Conservation (phyloP, 2,329 filamentous ascomycete genomes). For the Aspergillus pseudotamarii region DNA sequence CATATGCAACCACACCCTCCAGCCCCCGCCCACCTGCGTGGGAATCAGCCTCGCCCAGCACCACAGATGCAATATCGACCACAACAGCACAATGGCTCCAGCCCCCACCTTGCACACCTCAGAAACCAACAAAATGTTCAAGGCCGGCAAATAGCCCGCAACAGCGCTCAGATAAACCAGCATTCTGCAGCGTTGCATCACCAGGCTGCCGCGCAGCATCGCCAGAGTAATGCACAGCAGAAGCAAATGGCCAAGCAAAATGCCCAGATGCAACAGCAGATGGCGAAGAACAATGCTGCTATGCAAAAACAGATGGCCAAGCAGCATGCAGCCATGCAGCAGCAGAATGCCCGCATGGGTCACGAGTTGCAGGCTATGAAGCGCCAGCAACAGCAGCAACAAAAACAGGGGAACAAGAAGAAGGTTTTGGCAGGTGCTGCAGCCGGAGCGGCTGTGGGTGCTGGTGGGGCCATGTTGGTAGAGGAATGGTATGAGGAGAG, state of each 20-base stretch:
- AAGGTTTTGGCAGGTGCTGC: not conserved
- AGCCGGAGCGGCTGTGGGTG: not conserved
- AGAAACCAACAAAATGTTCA: slow-evolving; percentile 1
- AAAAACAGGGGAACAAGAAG: not conserved
- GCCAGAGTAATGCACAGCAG: not conserved
- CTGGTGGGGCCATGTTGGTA: not conserved
- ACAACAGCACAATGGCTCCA: not conserved
- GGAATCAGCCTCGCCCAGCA: not conserved
- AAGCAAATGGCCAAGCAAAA: not conserved
- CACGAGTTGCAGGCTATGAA: slow-evolving; percentile 2
- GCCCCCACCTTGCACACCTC: not conserved
- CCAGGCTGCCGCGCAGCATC: slow-evolving; percentile 1
- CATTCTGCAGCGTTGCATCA: slow-evolving; percentile 1
- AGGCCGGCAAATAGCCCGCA: slow-evolving; percentile 1
- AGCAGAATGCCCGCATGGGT: not conserved
- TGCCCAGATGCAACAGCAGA: not conserved
- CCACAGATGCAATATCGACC: slow-evolving; percentile 6
- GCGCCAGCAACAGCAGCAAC: slow-evolving; percentile 2
- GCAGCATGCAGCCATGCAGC: slow-evolving; percentile 3
- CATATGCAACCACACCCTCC: not conserved
- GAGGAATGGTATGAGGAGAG: slow-evolving; percentile 1
- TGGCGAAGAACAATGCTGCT: not conserved
- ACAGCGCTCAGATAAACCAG: slow-evolving; percentile 1
- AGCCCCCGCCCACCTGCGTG: not conserved
- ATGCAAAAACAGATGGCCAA: not conserved